phyloP scores from a whole-genome alignment of 345 rosid species.

The Salix viminalis region DNA sequence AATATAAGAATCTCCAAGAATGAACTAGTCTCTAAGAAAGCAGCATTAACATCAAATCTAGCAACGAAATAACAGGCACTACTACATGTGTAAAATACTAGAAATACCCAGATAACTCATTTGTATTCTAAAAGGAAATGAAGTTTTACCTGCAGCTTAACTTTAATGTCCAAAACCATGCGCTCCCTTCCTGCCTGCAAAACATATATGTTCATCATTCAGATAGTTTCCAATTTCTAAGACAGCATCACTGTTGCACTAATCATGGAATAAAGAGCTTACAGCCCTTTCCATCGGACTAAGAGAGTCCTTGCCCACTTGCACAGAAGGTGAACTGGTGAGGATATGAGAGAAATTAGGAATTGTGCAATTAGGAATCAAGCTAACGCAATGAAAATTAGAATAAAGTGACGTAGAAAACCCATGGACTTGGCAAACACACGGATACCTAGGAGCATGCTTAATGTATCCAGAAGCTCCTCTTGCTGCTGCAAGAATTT shows the following conservation, averaged over 20 bases:
- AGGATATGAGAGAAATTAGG: constrained; percentile 14
- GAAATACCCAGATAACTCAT: too few species aligned
- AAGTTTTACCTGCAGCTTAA: too few species aligned
- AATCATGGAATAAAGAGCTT: constrained; percentile 42
- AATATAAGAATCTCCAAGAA: too few species aligned
- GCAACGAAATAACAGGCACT: too few species aligned
- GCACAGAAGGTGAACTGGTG: constrained; percentile 68
- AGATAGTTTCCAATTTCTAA: constrained; percentile 11
- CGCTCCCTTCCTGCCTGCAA: constrained; percentile 88
- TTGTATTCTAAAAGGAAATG: too few species aligned
- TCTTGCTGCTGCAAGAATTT: constrained; percentile 81
- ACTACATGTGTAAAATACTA: too few species aligned
- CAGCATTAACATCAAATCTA: too few species aligned
- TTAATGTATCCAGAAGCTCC: constrained; percentile 80
- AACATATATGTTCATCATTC: constrained; percentile 5
- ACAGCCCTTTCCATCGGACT: constrained; percentile 96
- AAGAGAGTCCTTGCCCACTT: constrained; percentile 53
- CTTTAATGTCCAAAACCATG: constrained; percentile 88
- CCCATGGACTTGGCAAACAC: constrained; percentile 1
- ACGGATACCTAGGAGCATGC: constrained; percentile 61
- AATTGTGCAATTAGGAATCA: background rate
- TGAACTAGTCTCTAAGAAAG: too few species aligned
- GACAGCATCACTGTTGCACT: constrained; percentile 10
- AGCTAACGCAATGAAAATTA: background rate
- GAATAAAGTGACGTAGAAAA: background rate